Percentiles rank a stretch among this genome's conserved stretches.
Conservation (phyloP, 202 grass and related monocot genomes). For the Elaeis oleifera region DNA sequence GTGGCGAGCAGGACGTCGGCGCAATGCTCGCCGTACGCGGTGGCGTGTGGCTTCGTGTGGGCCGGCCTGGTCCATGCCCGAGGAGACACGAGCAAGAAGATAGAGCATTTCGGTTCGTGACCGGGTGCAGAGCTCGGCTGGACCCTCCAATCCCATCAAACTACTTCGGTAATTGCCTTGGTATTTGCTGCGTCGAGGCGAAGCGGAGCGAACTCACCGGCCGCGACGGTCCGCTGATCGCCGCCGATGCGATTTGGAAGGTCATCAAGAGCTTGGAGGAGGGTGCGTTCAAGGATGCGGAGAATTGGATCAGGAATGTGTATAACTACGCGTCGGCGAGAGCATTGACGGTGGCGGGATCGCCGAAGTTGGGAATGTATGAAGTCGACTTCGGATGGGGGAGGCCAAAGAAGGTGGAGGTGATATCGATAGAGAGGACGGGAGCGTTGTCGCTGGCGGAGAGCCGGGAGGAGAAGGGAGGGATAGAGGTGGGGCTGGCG, state of each 20-base stretch:
- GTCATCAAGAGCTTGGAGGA: slow-evolving; percentile 34
- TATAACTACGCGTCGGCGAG: slow-evolving; percentile 17
- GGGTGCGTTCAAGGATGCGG: slow-evolving; percentile 15
- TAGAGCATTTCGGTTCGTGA: slow-evolving; percentile 36
- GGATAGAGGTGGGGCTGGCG: slow-evolving; percentile 50
- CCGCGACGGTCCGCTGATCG: not conserved
- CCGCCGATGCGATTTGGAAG: slow-evolving; percentile 25
- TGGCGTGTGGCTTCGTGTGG: slow-evolving; percentile 49
- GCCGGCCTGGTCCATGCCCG: slow-evolving; percentile 30
- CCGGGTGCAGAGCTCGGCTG: slow-evolving; percentile 40
- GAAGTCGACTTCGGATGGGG: slow-evolving; percentile 35
- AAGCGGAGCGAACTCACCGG: not conserved
- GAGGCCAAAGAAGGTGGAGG: slow-evolving; percentile 37
- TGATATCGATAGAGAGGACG: slow-evolving; percentile 38
- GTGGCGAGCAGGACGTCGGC: slow-evolving; percentile 19
- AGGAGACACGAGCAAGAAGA: not conserved
- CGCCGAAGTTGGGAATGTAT: slow-evolving; percentile 40
- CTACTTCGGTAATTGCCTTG: slow-evolving; percentile 66
- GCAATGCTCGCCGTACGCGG: slow-evolving; percentile 33
- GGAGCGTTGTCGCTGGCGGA: slow-evolving; percentile 39
- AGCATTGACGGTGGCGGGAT: slow-evolving; percentile 37
- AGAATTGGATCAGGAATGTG: slow-evolving; percentile 24
- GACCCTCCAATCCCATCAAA: slow-evolving; percentile 25
- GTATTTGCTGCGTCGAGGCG: slow-evolving; percentile 25
- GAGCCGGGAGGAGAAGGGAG: slow-evolving; percentile 26